Conservation (phyloP, 345 rosid species). For the Theobroma cacao region DNA sequence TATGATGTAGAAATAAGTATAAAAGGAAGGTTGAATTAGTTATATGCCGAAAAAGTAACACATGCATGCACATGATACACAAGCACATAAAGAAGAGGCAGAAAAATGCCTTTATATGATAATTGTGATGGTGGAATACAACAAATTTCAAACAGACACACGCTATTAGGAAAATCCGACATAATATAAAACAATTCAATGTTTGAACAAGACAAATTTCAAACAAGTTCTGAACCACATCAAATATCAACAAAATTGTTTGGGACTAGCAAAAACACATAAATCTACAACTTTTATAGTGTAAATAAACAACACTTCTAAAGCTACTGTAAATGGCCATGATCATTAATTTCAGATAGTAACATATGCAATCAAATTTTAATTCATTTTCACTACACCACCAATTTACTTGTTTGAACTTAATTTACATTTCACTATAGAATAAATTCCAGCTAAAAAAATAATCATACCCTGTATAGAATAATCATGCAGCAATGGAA, state of each 20-base stretch:
- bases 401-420: not conserved
- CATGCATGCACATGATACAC: not conserved
- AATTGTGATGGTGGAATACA: not conserved
- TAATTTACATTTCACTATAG: not conserved
- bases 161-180: not conserved
- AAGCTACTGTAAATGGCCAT: not conserved
- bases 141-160: not conserved
- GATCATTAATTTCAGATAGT: not conserved
- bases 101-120: not conserved
- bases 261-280: not conserved
- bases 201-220: not conserved
- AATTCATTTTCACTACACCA: not conserved
- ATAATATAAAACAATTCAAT: too few species aligned
- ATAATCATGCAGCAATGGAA: not conserved
- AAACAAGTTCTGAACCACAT: not conserved
- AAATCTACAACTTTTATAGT: too few species aligned
- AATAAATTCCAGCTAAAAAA: not conserved
- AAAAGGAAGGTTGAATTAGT: not conserved
- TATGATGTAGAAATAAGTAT: not conserved
- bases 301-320: not conserved
- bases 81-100: not conserved
- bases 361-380: not conserved
- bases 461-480: not conserved
- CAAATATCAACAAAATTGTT: not conserved
- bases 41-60: not conserved